phyloP scores from a whole-genome alignment of 2,329 filamentous ascomycete species.

The Fusarium sambucinum region DNA sequence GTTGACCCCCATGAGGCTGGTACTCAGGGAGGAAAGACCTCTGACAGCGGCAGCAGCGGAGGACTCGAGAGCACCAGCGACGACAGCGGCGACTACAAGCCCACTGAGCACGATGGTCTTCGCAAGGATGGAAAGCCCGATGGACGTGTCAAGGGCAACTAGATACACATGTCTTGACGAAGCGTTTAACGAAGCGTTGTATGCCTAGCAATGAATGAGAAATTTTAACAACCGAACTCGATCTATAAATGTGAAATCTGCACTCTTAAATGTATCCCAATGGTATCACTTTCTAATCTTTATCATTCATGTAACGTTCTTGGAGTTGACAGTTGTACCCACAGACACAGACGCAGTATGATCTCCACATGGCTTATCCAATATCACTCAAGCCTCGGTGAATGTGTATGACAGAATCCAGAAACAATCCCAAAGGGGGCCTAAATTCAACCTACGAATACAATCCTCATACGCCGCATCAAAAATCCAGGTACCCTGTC shows the following conservation, averaged over 20 bases:
- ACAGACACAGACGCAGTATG: too few species aligned
- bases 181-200: neutral
- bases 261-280: too few species aligned
- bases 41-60: slow-evolving; percentile 4
- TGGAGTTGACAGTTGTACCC: too few species aligned
- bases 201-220: slow-evolving; percentile 2
- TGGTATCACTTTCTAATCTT: too few species aligned
- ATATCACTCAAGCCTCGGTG: too few species aligned
- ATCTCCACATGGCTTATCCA: too few species aligned
- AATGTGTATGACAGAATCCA: too few species aligned
- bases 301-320: too few species aligned
- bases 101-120: slow-evolving; percentile 30
- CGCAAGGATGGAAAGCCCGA: slow-evolving; percentile 34
- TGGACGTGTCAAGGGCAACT: slow-evolving; percentile 32
- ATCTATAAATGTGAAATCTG: neutral
- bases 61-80: slow-evolving; percentile 12
- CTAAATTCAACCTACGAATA: too few species aligned
- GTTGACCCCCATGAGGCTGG: slow-evolving; percentile 41
- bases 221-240: neutral
- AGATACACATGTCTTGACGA: neutral
- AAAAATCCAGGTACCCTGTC: too few species aligned
- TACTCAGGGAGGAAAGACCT: slow-evolving; percentile 36
- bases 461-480: too few species aligned
- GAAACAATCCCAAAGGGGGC: too few species aligned
- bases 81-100: slow-evolving; percentile 28